These are phyloP conservation scores for Saxophila tyrrhenica DNA, from an alignment of 495 filamentous ascomycete genomes.

Conservation along the genomic window DNA sequence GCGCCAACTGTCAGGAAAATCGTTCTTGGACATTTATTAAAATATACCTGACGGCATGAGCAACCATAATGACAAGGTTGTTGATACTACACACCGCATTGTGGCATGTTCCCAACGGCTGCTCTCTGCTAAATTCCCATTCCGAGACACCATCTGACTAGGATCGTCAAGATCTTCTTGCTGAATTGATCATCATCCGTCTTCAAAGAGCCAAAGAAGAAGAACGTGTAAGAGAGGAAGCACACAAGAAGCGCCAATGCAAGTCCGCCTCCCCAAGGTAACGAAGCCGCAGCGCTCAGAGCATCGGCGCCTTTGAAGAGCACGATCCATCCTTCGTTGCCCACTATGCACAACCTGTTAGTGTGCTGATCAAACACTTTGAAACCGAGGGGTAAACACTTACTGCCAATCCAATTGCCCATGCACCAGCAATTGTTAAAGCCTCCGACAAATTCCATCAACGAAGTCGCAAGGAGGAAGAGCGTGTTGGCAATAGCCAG, in stretches of 20 bases:
- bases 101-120: no score
- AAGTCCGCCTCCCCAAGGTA: conserved; percentile 16
- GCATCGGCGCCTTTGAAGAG: conserved; percentile 19
- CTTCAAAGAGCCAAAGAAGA: conserved; percentile 5
- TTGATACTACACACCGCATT: no score
- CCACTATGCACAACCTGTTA: background rate
- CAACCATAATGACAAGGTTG: no score
- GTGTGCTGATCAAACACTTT: background rate
- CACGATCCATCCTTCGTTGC: conserved; percentile 17
- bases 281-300: conserved; percentile 10
- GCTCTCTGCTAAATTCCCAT: no score
- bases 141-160: no score
- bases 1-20: no score
- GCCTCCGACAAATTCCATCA: conserved; percentile 17
- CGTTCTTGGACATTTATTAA: no score
- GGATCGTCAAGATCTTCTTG: no score
- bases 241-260: conserved; percentile 19
- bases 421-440: conserved; percentile 19
- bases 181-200: background rate
- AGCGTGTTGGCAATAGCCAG: conserved; percentile 15
- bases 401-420: conserved; percentile 5
- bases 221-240: conserved; percentile 12
- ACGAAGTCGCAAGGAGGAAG: conserved; percentile 14
- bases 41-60: no score
- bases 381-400: background rate